Evolutionary conservation across 176 grass and related monocot species (phyloP), one percentile per base, ranked within the genome.

Genomic region (Avena insularis): DNA sequence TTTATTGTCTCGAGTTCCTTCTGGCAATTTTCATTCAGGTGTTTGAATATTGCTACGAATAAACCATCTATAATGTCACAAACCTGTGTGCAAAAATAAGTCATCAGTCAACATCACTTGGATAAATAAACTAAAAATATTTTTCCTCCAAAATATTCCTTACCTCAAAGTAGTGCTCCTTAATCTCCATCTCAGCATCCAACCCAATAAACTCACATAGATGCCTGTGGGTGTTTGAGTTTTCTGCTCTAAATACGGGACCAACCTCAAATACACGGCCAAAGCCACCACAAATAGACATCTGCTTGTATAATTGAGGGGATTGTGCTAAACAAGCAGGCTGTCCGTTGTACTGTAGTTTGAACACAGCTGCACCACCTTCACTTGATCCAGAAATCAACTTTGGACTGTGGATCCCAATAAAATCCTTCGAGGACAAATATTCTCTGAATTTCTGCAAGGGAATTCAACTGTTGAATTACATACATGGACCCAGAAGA

Each of bases 161-260:
- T 90, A 94, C 97, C 94, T 99, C 97, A 78, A 94, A 99, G 75
- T 96, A 99, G 56, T 99, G 97, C 67, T 99, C 94, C 86, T 94
- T 96, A 21, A 99, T 94, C 84, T 96, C 94, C 97, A 99, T 91
- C 63, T 99, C 97, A 51, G 89, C 92, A 89, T 99, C 97, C 79
- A 99, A 85, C n/a, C 97, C 97, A 21, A 99, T 86, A 91, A 94
- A 96, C 77, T 99, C 94, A 70, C 97, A 99, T 8, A 99, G 86
- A 90, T 96, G 97, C 71, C 97, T 94, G 78, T 96, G 97, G 9
- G 97, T 99, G 65, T 94, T 94, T 16, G 94, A 96, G 67, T 96
- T 93, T 59, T 99, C 94, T 10, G 97, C 94, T 83, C 97, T 96
- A 36, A 94, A 96, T 15, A 96, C 97, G 6, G 89, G 79, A 16